Base-by-base conservation (phyloP, 2,329 filamentous ascomycete species). In the Aspergillus tubingensis region DNA sequence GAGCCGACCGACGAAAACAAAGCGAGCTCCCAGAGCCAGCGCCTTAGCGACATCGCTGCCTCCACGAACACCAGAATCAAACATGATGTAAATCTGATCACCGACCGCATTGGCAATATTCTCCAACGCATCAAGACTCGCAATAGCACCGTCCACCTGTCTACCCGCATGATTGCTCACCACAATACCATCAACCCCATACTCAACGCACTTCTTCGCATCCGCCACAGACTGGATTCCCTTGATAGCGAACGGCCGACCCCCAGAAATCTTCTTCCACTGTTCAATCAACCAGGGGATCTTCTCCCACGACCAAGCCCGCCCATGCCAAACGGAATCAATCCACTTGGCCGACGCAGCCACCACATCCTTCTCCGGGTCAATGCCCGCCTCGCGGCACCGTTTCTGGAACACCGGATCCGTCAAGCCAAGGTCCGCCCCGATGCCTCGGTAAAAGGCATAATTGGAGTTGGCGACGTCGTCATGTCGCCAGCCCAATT, bases 121-220 rank as follows among this genome's bases (percentile, higher is more conserved):
- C 74, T 87, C 84, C 63, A 88, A 67, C 1, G 84, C 84, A 69
- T 88, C 86, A 54, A 88, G 71, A 67, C 81, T 85, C 11, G 81
- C 85, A 58, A 85, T 77, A 2, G 85, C 85, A 0, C 85, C 85
- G 65, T 88, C 86, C 2, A 88, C 83, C 72, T 88, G 85, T 19
- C 89, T 74, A 0, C 89, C 89, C 1, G 88, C 89, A 70, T 92
- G 89, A 66, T 92, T 92, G 13, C 82, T 85, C 1, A 91, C 79
- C 1, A 91, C 82, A 51, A 92, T 89, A 0, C 86, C 89, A 65
- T 91, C 85, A 3, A 85, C 83, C 0, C 86, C 88, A 11, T 81
- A 69, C 54, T 88, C 81, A 38, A 87, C 80, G 2, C 86, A 86
- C 65, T 79, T 81, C 55, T 81, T 77, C 13, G 88, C 88, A 72